Conservation (phyloP, 2,329 filamentous ascomycete genomes). For the Phymatotrichopsis omnivora region DNA sequence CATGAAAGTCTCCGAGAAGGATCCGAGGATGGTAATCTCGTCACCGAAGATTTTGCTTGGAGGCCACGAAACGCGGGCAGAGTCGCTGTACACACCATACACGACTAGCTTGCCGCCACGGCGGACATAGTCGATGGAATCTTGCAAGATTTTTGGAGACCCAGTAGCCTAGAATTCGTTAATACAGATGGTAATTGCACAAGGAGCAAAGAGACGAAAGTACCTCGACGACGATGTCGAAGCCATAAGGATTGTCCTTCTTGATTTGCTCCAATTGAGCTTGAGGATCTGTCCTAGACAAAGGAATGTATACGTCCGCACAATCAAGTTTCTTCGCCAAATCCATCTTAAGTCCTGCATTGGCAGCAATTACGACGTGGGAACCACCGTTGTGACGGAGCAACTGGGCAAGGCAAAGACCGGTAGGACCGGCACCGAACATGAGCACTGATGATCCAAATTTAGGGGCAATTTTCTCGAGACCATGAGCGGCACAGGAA, state of each 20-base stretch:
- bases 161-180: slow-evolving; percentile 55
- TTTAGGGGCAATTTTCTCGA: slow-evolving; percentile 58
- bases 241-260: slow-evolving; percentile 57
- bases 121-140: slow-evolving; percentile 60
- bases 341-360: slow-evolving; percentile 59
- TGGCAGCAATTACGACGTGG: slow-evolving; percentile 59
- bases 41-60: slow-evolving; percentile 59
- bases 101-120: slow-evolving; percentile 62
- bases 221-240: slow-evolving; percentile 49
- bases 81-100: slow-evolving; percentile 58
- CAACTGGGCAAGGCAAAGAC: slow-evolving; percentile 54
- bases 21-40: slow-evolving; percentile 63
- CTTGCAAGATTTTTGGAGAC: slow-evolving; percentile 57
- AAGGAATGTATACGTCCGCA: slow-evolving; percentile 46
- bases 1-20: slow-evolving; percentile 64
- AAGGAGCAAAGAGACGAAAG: not conserved
- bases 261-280: slow-evolving; percentile 54
- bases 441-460: slow-evolving; percentile 55
- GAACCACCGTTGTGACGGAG: slow-evolving; percentile 56
- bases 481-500: slow-evolving; percentile 59
- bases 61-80: slow-evolving; percentile 55
- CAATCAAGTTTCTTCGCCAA: slow-evolving; percentile 50
- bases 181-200: slow-evolving; percentile 9
- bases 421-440: slow-evolving; percentile 58
- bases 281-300: slow-evolving; percentile 46